A percentile compares a stretch with the other conserved stretches of the same genome.
Evolutionary conservation across 108 stramenopile genomes (phyloP).

Genomic region (Discostella stelligeroides): DNA sequence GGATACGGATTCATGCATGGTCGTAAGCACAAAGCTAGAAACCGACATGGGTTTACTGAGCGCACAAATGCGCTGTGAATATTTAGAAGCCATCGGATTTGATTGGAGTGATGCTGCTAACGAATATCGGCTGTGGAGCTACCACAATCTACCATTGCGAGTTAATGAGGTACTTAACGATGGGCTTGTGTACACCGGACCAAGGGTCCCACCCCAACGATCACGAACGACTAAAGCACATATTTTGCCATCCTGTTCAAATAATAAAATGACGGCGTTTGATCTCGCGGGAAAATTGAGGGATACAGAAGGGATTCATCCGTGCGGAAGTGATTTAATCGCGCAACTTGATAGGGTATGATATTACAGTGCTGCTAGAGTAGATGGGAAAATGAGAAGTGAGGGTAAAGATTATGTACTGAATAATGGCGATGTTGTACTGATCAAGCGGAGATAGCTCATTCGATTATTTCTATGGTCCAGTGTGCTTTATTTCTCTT

Average conservation of each 20-base stretch:
- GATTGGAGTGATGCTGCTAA: constrained; percentile 33
- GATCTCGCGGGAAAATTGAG: constrained; percentile 73
- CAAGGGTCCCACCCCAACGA: constrained; percentile 65
- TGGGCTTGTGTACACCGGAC: constrained; percentile 60
- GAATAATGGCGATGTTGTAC: constrained; percentile 84
- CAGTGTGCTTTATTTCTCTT: too few species aligned
- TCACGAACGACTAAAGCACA: constrained; percentile 70
- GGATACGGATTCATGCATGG: constrained; percentile 47
- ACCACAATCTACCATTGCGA: constrained; percentile 46
- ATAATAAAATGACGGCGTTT: constrained; percentile 34
- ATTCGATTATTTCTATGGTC: background rate
- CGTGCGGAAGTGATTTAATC: constrained; percentile 78
- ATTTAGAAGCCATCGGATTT: constrained; percentile 64
- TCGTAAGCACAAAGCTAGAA: constrained; percentile 89
- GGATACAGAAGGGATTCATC: constrained; percentile 91
- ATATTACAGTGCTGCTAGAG: constrained; percentile 76
- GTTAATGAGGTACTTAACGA: constrained; percentile 55
- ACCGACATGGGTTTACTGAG: constrained; percentile 55
- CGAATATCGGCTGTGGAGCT: constrained; percentile 31
- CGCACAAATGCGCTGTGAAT: constrained; percentile 60
- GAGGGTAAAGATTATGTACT: constrained; percentile 91
- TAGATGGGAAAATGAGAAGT: constrained; percentile 67
- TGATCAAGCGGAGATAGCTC: constrained; percentile 78
- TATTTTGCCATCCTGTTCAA: constrained; percentile 23
- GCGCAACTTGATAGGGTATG: constrained; percentile 45